These are phyloP conservation scores for Umbellularia californica DNA, from an alignment of 164 flowering plant species.

Conservation along the genomic window DNA sequence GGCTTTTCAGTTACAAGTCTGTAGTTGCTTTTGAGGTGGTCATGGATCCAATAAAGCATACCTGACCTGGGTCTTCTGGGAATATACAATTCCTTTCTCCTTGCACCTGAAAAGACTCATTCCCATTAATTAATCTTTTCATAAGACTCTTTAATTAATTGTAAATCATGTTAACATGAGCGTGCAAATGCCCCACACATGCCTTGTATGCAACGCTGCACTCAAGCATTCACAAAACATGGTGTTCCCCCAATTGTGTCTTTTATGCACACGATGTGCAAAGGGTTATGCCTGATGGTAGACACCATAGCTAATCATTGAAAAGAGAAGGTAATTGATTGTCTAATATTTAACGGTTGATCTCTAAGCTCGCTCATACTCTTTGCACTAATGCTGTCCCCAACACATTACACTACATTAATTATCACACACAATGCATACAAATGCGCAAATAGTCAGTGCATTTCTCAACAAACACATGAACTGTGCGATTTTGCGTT, in stretches of 20 bases:
- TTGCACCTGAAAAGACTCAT: conserved; percentile 36
- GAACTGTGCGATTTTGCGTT: too few species aligned
- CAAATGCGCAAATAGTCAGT: too few species aligned
- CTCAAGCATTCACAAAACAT: too few species aligned
- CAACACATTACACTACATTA: too few species aligned
- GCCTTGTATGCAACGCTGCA: background rate
- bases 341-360: too few species aligned
- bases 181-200: background rate
- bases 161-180: background rate
- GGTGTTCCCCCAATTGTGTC: background rate
- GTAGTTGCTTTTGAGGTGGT: conserved; percentile 25
- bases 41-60: conserved; percentile 66
- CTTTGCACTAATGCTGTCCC: too few species aligned
- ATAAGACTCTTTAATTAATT: too few species aligned
- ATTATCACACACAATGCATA: too few species aligned
- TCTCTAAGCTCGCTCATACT: too few species aligned
- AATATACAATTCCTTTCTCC: conserved; percentile 71
- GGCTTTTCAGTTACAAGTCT: background rate
- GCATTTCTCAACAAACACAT: too few species aligned
- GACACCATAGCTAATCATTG: too few species aligned
- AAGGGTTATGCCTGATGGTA: background rate
- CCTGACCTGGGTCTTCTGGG: conserved; percentile 96
- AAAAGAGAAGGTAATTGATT: too few species aligned
- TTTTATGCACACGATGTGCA: background rate
- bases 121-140: conserved; percentile 18